Base-by-base conservation (phyloP, 2,329 filamentous ascomycete species). In the Rhynchosporium secalis region DNA sequence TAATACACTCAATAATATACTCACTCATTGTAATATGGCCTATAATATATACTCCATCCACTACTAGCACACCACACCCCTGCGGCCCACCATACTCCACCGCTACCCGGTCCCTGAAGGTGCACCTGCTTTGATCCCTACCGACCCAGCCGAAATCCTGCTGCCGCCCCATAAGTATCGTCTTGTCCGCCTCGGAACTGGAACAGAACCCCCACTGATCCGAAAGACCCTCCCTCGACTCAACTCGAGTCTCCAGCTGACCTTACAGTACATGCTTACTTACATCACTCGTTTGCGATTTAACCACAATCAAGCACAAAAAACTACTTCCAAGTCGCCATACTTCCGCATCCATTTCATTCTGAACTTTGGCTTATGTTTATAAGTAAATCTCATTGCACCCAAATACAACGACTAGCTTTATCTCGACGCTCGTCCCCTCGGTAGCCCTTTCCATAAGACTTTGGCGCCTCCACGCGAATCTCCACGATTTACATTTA, bases 351-450 rank as follows among this genome's bases (percentile, higher is more conserved):
- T 5, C 2, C 7, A 3, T 48, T 26, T 31, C 10, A 48, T 13
- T 10, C 46, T 13, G 15, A 28, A 5, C 46, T 10, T 29, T 12
- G 13, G 46, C 26, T 12, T 3, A 20, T 40, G 33, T 10, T 41
- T 33, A 15, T 29, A 26, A 4, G 9, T 12, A 41, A 26, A 38
- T 33, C n/a, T 36, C 48, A 28, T 29, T 28, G 38, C 31, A n/a
- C 15, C n/a, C 41, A 6, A 31, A 9, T 8, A 10, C 41, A 20
- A 41, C 43, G 43, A 26, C 15, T 20, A 26, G 20, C n/a, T 9
- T 26, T 31, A 56, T 8, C 43, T 58, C 47, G 43, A 59, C 43
- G 43, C 43, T 46, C n/a, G n/a, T 46, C 48, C 58, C 60, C 59
- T 20, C 20, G 20, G 20, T 20, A 52, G 20, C 41, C 28, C 55